Percentiles rank a stretch among this genome's conserved stretches.
Conservation (phyloP, 2,329 filamentous ascomycete genomes). For the Aspergillus proliferans region DNA sequence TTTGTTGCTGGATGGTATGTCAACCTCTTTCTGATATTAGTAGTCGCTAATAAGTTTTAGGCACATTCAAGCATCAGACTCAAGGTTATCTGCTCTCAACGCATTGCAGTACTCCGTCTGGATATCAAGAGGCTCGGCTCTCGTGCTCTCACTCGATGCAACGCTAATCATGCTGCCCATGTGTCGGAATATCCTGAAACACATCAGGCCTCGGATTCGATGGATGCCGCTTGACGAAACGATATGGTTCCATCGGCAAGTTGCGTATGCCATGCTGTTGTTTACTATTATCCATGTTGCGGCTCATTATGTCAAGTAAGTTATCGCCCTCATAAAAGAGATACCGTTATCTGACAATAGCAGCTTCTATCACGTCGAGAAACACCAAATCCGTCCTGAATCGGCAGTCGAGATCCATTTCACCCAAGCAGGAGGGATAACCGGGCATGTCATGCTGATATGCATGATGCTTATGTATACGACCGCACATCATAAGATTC, state of each 20-base stretch:
- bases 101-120: slow-evolving; percentile 81
- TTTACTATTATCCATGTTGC: slow-evolving; percentile 72
- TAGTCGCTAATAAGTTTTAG: slow-evolving; percentile 43
- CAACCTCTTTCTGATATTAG: neutral
- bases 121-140: slow-evolving; percentile 87
- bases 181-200: slow-evolving; percentile 82
- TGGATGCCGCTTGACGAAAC: slow-evolving; percentile 95
- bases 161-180: slow-evolving; percentile 89
- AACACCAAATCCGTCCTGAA: slow-evolving; percentile 70
- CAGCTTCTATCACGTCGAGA: slow-evolving; percentile 93
- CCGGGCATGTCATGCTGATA: slow-evolving; percentile 95
- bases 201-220: slow-evolving; percentile 75
- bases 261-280: slow-evolving; percentile 80
- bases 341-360: slow-evolving; percentile 17
- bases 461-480: slow-evolving; percentile 99
- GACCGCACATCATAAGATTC: slow-evolving; percentile 84
- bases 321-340: slow-evolving; percentile 7
- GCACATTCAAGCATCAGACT: slow-evolving; percentile 68
- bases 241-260: slow-evolving; percentile 91
- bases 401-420: slow-evolving; percentile 89
- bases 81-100: slow-evolving; percentile 70
- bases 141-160: slow-evolving; percentile 76
- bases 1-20: slow-evolving; percentile 81
- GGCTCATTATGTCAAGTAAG: slow-evolving; percentile 90
- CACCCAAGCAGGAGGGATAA: slow-evolving; percentile 79